A percentile compares a stretch with the other conserved stretches of the same genome.
phyloP scores from a whole-genome alignment of 169 alveolate species.

The Perkinsus chesapeaki region DNA sequence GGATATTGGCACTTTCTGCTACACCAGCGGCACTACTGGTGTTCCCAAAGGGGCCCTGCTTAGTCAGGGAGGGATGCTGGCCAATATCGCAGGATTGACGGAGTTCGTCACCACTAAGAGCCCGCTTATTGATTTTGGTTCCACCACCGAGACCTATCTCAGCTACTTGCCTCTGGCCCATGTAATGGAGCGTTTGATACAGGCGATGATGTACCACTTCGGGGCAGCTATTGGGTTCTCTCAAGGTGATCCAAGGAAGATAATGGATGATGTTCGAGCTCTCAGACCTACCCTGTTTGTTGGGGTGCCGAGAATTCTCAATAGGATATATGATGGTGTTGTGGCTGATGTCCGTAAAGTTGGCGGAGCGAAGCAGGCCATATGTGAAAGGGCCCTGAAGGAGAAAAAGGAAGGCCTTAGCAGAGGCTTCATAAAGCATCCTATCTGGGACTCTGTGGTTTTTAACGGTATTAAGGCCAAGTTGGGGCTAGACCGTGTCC shows the following conservation, averaged over 20 bases:
- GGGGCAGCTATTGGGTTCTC: constrained; percentile 59
- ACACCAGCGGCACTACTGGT: constrained; percentile 87
- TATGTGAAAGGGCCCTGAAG: constrained; percentile 24
- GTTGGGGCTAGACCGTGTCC: constrained; percentile 62
- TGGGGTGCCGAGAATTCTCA: constrained; percentile 69
- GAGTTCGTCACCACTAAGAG: background rate
- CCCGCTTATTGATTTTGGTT: constrained; percentile 18
- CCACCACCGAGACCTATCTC: constrained; percentile 51
- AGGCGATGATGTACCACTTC: constrained; percentile 27
- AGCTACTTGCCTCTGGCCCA: constrained; percentile 80
- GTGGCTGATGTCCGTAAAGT: constrained; percentile 10
- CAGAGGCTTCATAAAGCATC: constrained; percentile 12
- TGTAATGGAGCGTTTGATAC: constrained; percentile 60
- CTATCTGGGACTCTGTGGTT: constrained; percentile 53
- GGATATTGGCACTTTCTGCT: constrained; percentile 54
- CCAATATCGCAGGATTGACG: constrained; percentile 43
- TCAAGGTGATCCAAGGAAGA: constrained; percentile 59
- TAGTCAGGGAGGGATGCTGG: constrained; percentile 59
- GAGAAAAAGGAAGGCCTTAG: constrained; percentile 23
- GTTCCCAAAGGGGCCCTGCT: constrained; percentile 81
- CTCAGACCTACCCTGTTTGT: constrained; percentile 71
- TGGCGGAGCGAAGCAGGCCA: constrained; percentile 20
- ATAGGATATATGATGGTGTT: constrained; percentile 50
- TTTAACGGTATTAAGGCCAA: constrained; percentile 50
- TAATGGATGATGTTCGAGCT: constrained; percentile 57